These are phyloP conservation scores for Chrysoporthe cubensis DNA, from an alignment of 2,329 filamentous ascomycete species.

Conservation along the genomic window DNA sequence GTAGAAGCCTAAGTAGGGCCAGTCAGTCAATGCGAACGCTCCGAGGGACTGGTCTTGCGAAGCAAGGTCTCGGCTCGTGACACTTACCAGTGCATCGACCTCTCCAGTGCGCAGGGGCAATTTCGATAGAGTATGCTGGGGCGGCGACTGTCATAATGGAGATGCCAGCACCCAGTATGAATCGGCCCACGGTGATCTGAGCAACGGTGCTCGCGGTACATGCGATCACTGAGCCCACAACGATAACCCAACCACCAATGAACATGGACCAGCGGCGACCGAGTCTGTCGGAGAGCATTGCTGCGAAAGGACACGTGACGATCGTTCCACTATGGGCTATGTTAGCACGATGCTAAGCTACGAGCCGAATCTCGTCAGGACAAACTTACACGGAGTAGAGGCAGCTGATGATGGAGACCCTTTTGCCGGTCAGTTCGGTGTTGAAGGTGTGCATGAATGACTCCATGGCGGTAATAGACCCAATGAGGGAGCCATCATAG, in stretches of 20 bases:
- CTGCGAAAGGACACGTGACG: slow-evolving; percentile 46
- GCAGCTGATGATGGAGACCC: slow-evolving; percentile 49
- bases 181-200: slow-evolving; percentile 51
- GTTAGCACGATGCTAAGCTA: neutral
- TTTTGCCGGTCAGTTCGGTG: slow-evolving; percentile 41
- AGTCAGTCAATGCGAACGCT: neutral
- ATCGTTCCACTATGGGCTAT: slow-evolving; percentile 44
- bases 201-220: slow-evolving; percentile 41
- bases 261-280: slow-evolving; percentile 53
- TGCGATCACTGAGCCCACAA: slow-evolving; percentile 48
- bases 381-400: slow-evolving; percentile 51
- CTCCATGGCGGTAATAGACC: slow-evolving; percentile 48
- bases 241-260: slow-evolving; percentile 47
- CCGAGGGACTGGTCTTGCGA: neutral
- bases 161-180: slow-evolving; percentile 51
- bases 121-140: slow-evolving; percentile 52
- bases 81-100: slow-evolving; percentile 48
- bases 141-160: slow-evolving; percentile 53
- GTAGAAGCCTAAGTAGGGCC: slow-evolving; percentile 44
- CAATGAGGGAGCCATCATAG: slow-evolving; percentile 53
- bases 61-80: neutral
- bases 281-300: slow-evolving; percentile 48
- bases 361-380: neutral
- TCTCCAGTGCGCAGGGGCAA: slow-evolving; percentile 54
- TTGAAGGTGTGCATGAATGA: slow-evolving; percentile 47